These are phyloP conservation scores for Chaetomidium leptoderma DNA, from an alignment of 495 filamentous ascomycete species.

Conservation along the genomic window DNA sequence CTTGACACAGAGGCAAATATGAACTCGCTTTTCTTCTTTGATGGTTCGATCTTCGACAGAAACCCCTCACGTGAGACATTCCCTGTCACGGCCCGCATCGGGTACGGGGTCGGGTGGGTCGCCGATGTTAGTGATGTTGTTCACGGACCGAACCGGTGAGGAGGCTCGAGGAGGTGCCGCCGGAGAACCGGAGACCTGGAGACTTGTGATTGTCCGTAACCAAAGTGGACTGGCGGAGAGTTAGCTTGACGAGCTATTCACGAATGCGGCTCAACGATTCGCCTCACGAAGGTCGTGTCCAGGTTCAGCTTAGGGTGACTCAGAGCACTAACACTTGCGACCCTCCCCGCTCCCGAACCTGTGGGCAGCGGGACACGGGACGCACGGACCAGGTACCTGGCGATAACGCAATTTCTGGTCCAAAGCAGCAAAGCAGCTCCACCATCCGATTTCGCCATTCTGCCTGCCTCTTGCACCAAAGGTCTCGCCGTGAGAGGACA, in stretches of 20 bases:
- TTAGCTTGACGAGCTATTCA: background rate
- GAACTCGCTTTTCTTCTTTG: too few species aligned
- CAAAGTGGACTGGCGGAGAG: background rate
- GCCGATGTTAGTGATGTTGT: background rate
- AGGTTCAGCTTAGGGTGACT: background rate
- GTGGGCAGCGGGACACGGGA: slow-evolving; percentile 10
- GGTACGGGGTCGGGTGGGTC: background rate
- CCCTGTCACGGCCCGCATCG: background rate
- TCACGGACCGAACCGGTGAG: background rate
- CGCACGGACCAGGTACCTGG: slow-evolving; percentile 19
- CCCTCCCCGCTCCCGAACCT: slow-evolving; percentile 24
- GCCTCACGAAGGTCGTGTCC: too few species aligned
- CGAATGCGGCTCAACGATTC: background rate
- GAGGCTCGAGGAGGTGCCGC: background rate
- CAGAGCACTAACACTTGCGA: slow-evolving; percentile 10
- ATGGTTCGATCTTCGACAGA: too few species aligned
- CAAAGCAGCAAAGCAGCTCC: slow-evolving; percentile 32
- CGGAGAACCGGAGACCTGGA: background rate
- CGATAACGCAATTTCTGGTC: slow-evolving; percentile 37
- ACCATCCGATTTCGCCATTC: slow-evolving; percentile 34
- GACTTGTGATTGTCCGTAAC: too few species aligned
- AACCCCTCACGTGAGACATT: slow-evolving; percentile 1
- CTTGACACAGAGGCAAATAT: too few species aligned
- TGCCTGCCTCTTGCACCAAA: slow-evolving; percentile 27
- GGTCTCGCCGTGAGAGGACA: background rate